These are phyloP conservation scores for Rosa chinensis DNA, from an alignment of 306 rosid species.

Conservation along the genomic window DNA sequence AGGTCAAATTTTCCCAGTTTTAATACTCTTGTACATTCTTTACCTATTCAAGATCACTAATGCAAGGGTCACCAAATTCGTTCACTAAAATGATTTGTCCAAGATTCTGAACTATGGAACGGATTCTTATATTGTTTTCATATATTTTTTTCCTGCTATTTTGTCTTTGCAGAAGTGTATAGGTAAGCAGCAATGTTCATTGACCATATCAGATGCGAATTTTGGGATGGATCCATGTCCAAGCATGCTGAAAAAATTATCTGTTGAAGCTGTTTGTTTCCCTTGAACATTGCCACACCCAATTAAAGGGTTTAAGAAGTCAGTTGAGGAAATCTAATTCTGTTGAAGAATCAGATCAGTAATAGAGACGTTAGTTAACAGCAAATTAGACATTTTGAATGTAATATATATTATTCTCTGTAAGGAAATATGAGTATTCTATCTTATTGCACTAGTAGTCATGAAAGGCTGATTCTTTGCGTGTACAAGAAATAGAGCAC, in stretches of 20 bases:
- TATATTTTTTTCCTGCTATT: neutral
- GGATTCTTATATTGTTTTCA: neutral
- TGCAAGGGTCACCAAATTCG: neutral
- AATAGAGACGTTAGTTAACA: neutral
- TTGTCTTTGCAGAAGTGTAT: neutral
- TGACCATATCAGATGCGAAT: neutral
- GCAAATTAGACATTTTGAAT: neutral
- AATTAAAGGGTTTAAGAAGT: neutral
- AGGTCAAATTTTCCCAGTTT: neutral
- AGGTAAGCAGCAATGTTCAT: neutral
- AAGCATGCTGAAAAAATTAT: neutral
- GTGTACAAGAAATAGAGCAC: neutral
- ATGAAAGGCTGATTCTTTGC: neutral
- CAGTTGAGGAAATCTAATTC: neutral
- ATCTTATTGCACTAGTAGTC: neutral
- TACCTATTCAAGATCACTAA: neutral
- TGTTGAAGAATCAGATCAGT: neutral
- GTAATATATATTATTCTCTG: neutral
- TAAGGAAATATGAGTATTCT: neutral
- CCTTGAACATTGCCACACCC: neutral
- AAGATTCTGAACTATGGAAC: neutral
- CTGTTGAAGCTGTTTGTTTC: conserved; percentile 1
- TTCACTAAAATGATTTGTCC: neutral
- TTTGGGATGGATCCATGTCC: conserved; percentile 1
- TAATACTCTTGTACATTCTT: neutral